These are phyloP conservation scores for Mucor plumbeus DNA, from an alignment of 371 early-diverging fungal genomes.

Conservation along the genomic window DNA sequence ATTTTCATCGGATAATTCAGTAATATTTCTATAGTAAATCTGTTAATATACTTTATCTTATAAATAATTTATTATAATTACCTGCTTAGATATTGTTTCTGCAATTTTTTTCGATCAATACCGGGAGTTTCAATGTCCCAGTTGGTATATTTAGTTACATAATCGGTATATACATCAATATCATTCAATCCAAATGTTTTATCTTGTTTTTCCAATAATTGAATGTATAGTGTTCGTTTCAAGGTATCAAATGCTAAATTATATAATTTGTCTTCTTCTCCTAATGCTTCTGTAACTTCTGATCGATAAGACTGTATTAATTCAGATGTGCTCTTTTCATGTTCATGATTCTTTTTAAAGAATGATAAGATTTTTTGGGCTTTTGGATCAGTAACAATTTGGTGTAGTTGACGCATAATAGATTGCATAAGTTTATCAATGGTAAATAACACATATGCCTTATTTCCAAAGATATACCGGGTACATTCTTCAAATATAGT, in stretches of 20 bases:
- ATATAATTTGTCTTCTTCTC: conserved; percentile 78
- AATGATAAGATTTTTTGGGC: conserved; percentile 26
- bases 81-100: conserved; percentile 63
- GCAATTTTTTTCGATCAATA: conserved; percentile 44
- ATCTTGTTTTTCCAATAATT: conserved; percentile 73
- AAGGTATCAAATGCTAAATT: conserved; percentile 71
- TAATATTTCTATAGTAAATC: not conserved
- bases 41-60: no score
- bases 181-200: conserved; percentile 36
- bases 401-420: conserved; percentile 31
- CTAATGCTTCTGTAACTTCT: conserved; percentile 43
- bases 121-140: conserved; percentile 67
- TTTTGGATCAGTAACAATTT: conserved; percentile 30
- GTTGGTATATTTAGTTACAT: conserved; percentile 82
- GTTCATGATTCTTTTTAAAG: conserved; percentile 32
- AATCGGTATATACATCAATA: conserved; percentile 84
- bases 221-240: conserved; percentile 68
- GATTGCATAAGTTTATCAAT: conserved; percentile 69
- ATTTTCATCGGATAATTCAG: not conserved
- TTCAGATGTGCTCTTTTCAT: conserved; percentile 32
- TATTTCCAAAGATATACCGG: conserved; percentile 84
- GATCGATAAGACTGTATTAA: conserved; percentile 55
- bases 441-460: conserved; percentile 84
- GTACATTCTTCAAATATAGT: conserved; percentile 89
- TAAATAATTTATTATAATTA: conserved; percentile 9